Evolutionary conservation across 768 basidiomycete genomes (phyloP), one percentile per base, ranked within the genome.

Genomic region (Boletus tomentosulus): DNA sequence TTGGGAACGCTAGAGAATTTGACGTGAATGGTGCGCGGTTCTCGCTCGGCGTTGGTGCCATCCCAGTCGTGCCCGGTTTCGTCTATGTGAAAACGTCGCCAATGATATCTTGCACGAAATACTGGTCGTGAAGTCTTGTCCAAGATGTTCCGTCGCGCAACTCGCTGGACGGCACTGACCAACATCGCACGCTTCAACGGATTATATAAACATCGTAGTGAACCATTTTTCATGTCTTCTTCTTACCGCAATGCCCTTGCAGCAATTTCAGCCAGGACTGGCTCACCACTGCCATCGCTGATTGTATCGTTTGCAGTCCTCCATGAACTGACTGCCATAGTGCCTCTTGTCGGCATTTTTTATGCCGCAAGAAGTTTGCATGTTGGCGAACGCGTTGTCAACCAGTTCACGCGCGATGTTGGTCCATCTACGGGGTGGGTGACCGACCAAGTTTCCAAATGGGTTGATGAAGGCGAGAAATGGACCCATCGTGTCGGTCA

Each of bases 271-370:
- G 70, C 76, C 6, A 80, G 85, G 35, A 91, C 91, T 16, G 82
- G 87, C 16, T 77, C 88, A 2, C 89, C 90, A 13, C 65, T 95
- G 1, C 77, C 91, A 1, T 92, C 91, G 11, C 79, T 97, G 46
- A 49, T 57, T 58, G 81, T 89, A 39, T 91, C 92, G 0, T 96
- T 97, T 59, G 84, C 81, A 6, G 71, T 94, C 50, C 75, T 97
- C 3, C 94, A 97, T 64, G 93, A 97, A 65, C 58, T 91, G 11
- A 93, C 92, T 0, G 92, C 93, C 0, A 64, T 94, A 48, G 75
- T 83, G 0, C 91, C 93, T 3, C 77, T 94, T 28, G 78, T 86
- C 4, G 80, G 83, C 34, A 66, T 89, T 37, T 96, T 92, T 68
- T 91, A 83, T 63, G 74, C 76, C 0, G 83, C 90, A 9, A 76